Percentiles rank a stretch among this genome's conserved stretches.
phyloP scores from a whole-genome alignment of 345 rosid species.

The Hirschfeldia incana region DNA sequence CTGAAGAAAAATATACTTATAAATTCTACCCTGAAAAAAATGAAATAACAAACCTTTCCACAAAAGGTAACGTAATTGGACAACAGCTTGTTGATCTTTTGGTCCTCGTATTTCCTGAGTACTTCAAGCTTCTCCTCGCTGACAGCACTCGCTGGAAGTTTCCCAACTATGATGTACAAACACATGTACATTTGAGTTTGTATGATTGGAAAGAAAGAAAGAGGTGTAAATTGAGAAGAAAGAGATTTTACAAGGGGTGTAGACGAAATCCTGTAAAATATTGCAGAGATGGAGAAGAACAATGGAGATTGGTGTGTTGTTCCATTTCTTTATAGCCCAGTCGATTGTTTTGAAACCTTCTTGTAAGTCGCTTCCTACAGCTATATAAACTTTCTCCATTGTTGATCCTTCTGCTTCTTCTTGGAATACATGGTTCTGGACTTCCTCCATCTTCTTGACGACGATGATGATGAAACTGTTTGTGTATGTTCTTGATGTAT shows the following conservation, averaged over 20 bases:
- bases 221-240: conserved; percentile 3
- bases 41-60: conserved; percentile 50
- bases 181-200: not conserved
- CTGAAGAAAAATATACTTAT: not conserved
- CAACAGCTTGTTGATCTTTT: conserved; percentile 51
- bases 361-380: conserved; percentile 65
- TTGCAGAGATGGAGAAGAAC: conserved; percentile 62
- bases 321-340: conserved; percentile 70
- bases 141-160: conserved; percentile 70
- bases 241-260: conserved; percentile 65
- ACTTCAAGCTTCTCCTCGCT: conserved; percentile 64
- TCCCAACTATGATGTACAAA: conserved; percentile 54
- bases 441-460: conserved; percentile 30
- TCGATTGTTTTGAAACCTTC: conserved; percentile 69
- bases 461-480: not conserved
- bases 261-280: conserved; percentile 60
- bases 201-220: not conserved
- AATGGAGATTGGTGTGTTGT: conserved; percentile 49
- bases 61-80: conserved; percentile 59
- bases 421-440: conserved; percentile 6
- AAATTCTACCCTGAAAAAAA: not conserved
- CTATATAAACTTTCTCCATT: conserved; percentile 63
- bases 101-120: conserved; percentile 56
- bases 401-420: conserved; percentile 20
- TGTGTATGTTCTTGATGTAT: not conserved